A percentile compares a stretch with the other conserved stretches of the same genome.
phyloP scores from a whole-genome alignment of 257 asterid genomes.

The Ligustrum vulgare region DNA sequence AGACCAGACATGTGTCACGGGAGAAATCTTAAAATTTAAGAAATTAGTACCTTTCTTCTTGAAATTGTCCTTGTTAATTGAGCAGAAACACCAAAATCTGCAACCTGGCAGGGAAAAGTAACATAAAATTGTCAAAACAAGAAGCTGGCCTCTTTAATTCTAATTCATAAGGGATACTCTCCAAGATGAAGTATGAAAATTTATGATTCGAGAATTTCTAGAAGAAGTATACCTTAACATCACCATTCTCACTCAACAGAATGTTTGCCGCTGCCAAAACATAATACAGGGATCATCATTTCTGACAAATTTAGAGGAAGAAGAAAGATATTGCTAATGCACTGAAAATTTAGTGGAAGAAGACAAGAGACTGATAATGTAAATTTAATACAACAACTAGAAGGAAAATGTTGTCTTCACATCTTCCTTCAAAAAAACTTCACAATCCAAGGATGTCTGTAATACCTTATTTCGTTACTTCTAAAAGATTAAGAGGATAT shows the following conservation, averaged over 20 bases:
- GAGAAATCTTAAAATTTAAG: background rate
- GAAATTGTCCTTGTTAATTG: conserved; percentile 95
- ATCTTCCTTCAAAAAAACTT: conserved; percentile 14
- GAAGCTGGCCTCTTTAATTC: background rate
- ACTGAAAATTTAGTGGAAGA: background rate
- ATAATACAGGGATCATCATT: conserved; percentile 12
- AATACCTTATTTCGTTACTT: conserved; percentile 6
- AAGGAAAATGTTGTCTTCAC: conserved; percentile 12
- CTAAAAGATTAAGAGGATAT: background rate
- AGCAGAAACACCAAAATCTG: conserved; percentile 99
- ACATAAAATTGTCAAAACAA: conserved; percentile 1
- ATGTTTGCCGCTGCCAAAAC: conserved; percentile 93
- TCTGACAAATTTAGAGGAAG: conserved; percentile 12
- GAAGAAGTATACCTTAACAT: conserved; percentile 75
- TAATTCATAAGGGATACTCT: background rate
- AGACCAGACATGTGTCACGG: background rate
- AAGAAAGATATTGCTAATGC: background rate
- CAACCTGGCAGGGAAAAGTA: conserved; percentile 54
- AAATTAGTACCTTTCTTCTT: conserved; percentile 75
- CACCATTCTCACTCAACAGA: conserved; percentile 92
- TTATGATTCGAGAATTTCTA: conserved; percentile 11
- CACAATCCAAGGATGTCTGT: conserved; percentile 10
- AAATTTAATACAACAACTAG: conserved; percentile 21
- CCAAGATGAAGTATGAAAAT: background rate
- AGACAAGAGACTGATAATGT: background rate